Base-by-base conservation (phyloP, 352 stramenopile species). In the Phytophthora colocasiae region DNA sequence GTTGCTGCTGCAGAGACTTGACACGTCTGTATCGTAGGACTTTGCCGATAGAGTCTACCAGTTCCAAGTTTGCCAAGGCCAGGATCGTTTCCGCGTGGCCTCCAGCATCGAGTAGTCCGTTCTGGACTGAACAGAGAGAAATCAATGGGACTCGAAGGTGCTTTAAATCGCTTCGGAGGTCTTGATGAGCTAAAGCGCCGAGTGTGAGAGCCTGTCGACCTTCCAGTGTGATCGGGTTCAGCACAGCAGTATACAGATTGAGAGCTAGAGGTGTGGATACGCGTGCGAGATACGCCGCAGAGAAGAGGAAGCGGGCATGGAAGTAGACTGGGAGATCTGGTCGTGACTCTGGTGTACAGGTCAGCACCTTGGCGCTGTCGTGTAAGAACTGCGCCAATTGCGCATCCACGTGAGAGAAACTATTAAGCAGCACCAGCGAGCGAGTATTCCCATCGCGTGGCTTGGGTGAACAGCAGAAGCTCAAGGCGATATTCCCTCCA, bases 281-380 rank as follows among this genome's bases (percentile, higher is more conserved):
- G 31, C 95, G 89, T 11, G 80, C 81, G 11, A 99, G 70, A 71
- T 99, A 99, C 46, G 76, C 68, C 1, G 81, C 54, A 0, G 88
- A 98, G 77, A 99, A 99, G 31, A 98, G 77, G 68, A 98, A 98
- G 3, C 96, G 77, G 26, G 90, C 75, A 79, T 98, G 97, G 75
- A 98, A 99, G 73, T 98, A 98, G 9, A 98, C 89, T 9, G 96
- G 95, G 10, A 98, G 74, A 67, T 98, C 95, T 8, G 96, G 95
- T 10, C 96, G 77, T 12, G 87, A 93, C 63, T 89, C 83, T 8
- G 95, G 94, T 14, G 92, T 93, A 69, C 90, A 98, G 6, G 75
- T 70, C 62, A 99, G 96, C 29, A 98, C 92, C 69, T 98, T 98
- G 54, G 97, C 89, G 59, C 83, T 97, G 74, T 98, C 96, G 73